Evolutionary conservation across 345 rosid species (phyloP), one percentile per base, ranked within the genome.

Genomic region (Eucalyptus erythrocorys): DNA sequence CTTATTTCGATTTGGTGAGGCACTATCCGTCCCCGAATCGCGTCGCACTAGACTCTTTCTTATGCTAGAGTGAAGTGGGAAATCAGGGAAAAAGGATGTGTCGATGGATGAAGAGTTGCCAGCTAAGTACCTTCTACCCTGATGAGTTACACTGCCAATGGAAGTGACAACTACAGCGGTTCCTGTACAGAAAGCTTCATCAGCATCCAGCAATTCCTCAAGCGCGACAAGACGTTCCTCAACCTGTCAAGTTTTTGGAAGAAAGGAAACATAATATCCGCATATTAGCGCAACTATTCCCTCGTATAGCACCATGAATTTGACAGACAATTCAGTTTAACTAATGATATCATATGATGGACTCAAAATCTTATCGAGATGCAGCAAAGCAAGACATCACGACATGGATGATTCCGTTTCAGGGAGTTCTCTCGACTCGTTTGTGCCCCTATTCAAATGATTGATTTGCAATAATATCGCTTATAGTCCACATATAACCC

Each of bases 121-220:
- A 42, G 30, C 30, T 7, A 7, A 37, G 30, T 88, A 93, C 95
- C 91, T 92, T 68, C 87, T 88, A 21, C 81, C 88, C 47, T 64
- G 76, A 42, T 89, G 89, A 21, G 93, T 92, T 37, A 91, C 81
- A 26, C 93, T 92, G 6, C 89, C 88, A 26, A 93, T 93, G 34
- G 89, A 88, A 27, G 88, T 91, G 59, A 92, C 91, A 34, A 87
- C 92, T 66, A 91, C 55, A 3, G 95, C 94, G 4, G 93, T 94
- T 79, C 95, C 93, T 1, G 93, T 91, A 71, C 93, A 91, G 88
- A 92, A 93, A 53, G 89, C 93, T 86, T 92, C 95, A 50, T 92
- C 89, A 4, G 91, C 91, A 32, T 68, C 89, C 87, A 87, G 64
- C 89, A 89, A 37, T 37, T 87, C 91, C 15, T 87, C 89, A 21